Base-by-base conservation (phyloP, 2,329 filamentous ascomycete genomes). In the Leptographium wingfieldii region DNA sequence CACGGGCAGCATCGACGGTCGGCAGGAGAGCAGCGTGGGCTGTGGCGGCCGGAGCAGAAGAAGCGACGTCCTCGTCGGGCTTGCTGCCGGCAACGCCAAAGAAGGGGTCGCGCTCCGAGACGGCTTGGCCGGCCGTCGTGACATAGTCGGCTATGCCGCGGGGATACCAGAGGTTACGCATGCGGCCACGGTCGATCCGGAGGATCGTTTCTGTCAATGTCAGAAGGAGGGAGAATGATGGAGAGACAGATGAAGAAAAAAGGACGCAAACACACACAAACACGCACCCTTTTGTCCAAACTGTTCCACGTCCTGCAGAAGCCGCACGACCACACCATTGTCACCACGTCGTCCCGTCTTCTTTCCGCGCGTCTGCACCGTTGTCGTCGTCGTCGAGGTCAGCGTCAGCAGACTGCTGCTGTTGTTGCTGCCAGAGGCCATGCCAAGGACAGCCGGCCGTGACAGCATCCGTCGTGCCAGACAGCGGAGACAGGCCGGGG, bases 291-390 rank as follows among this genome's bases (percentile, higher is more conserved):
- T 71, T 60, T 72, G 71, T 6, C 75, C 75, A 61, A 72, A 77
- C 25, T 69, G 68, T 27, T 67, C 66, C 16, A 77, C 70, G 60
- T 77, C 72, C 59, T 70, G 62, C 10, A 77, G 67, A 62, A 77
- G 68, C 29, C 75, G 74, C 66, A 77, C 75, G 25, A 75, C 69
- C 14, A 76, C 73, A 61, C 74, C 74, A 61, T 72, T 66, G 60
- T 75, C 72, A 56, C 69, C 68, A 49, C 70, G 68, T 59, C 71
- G 69, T 60, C 69, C 67, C 55, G 69, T 68, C 63, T 70, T 70
- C 67, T 69, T 74, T 40, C 69, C 68, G 59, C 74, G 74, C 10
- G 46, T 57, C 55, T 63, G 52, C 55, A 40, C 29, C 38, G 33
- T n/a, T 35, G 16, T n/a, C 48, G 38, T 48, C 53, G 52, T 29